Evolutionary conservation across 768 basidiomycete species (phyloP), one percentile per base, ranked within the genome.

Genomic region (Exidia glandulosa): DNA sequence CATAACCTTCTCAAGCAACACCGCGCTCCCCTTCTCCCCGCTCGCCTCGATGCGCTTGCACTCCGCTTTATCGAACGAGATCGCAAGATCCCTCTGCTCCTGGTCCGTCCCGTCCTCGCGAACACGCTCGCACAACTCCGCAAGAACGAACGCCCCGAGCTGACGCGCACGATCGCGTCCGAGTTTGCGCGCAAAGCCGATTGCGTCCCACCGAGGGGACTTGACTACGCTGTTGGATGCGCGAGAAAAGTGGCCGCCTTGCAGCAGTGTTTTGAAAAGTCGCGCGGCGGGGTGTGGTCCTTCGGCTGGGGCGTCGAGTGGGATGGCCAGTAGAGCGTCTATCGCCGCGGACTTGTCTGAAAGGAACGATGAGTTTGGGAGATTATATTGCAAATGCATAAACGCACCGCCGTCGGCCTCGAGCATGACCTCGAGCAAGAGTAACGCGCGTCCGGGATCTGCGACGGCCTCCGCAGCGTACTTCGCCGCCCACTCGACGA

Each of bases 161-260:
- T 80, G 34, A 73, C 73, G 7, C 72, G 73, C 58, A 84, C 85
- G 75, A 90, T 84, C 23, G 74, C 75, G 4, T 82, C 63, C 2
- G 77, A 75, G 25, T 72, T 72, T 12, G 83, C 80, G 70, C 0
- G 87, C 88, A 63, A 91, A 91, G 1, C 70, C 72, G 1, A 71
- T 67, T 0, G 85, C 74, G 23, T 85, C 81, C 78, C 86, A 92
- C 1, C 70, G 64, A 2, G 78, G 2, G 80, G 75, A 6, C 70
- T 77, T 32, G 80, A 29, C 78, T 36, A 94, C 75, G 2, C 78
- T 62, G 25, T 78, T 77, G 2, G 82, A 79, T 0, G 79, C 69
- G 32, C 83, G 85, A 62, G 83, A 84, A 72, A 85, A 96, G 68
- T 94, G 92, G 0, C 94, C 94, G 4, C 94, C 94, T 68, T 94